These are phyloP conservation scores for Heliamphora exappendiculata DNA, from an alignment of 148 eudicot genomes.

Conservation along the genomic window DNA sequence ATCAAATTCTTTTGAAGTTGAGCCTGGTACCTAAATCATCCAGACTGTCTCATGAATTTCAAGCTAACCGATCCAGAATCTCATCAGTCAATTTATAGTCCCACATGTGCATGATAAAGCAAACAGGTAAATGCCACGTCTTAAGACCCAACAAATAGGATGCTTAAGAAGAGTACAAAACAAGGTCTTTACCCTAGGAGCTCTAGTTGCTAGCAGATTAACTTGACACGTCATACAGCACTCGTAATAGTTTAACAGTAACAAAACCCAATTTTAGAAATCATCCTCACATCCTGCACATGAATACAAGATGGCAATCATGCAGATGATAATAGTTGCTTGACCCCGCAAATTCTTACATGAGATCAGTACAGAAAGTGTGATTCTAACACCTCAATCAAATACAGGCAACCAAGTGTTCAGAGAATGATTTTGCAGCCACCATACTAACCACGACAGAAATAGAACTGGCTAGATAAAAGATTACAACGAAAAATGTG, in stretches of 20 bases:
- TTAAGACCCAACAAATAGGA: background rate
- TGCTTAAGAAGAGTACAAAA: background rate
- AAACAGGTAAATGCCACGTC: background rate
- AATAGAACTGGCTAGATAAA: background rate
- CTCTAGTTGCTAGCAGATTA: background rate
- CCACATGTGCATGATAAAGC: background rate
- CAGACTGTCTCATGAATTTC: conserved; percentile 4
- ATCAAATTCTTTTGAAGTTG: conserved; percentile 92
- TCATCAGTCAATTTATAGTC: background rate
- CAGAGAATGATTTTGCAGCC: background rate
- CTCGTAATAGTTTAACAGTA: background rate
- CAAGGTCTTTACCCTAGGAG: background rate
- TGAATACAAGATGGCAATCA: background rate
- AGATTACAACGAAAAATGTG: too few species aligned
- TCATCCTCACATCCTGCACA: background rate
- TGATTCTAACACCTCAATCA: background rate
- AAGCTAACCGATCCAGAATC: background rate
- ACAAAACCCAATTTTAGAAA: too few species aligned
- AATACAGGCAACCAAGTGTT: background rate
- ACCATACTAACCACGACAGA: background rate
- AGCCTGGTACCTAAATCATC: conserved; percentile 70
- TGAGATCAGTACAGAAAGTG: conserved; percentile 3
- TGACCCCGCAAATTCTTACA: background rate
- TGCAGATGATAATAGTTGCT: background rate
- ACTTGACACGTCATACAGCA: background rate